These are phyloP conservation scores for Vigna mungo DNA, from an alignment of 306 rosid species.

Conservation along the genomic window DNA sequence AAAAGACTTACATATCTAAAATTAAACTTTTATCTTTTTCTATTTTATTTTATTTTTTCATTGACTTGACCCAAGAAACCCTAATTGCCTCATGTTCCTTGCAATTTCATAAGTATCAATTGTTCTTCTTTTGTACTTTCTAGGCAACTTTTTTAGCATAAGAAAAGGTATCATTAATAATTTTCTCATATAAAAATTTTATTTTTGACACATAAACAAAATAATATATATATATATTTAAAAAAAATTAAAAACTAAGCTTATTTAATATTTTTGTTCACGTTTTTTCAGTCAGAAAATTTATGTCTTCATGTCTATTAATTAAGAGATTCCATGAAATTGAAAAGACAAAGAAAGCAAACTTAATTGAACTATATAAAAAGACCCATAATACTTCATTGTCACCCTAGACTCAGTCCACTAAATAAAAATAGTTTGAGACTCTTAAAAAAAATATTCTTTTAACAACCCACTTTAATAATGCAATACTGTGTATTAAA, in stretches of 20 bases:
- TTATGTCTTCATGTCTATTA: too few species aligned
- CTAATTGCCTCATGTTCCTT: neutral
- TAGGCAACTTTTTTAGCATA: neutral
- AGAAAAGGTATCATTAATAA: neutral
- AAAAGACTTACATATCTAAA: constrained; percentile 16
- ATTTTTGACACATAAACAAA: too few species aligned
- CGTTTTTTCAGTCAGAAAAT: too few species aligned
- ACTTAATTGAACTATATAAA: neutral
- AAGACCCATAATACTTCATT: constrained; percentile 22
- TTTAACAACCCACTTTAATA: too few species aligned
- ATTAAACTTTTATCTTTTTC: neutral
- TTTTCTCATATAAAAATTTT: too few species aligned
- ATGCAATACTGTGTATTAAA: too few species aligned
- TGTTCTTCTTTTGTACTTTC: neutral
- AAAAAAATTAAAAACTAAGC: too few species aligned
- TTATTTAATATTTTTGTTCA: too few species aligned
- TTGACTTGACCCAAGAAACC: constrained; percentile 23
- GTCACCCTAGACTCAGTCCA: constrained; percentile 38
- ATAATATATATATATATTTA: too few species aligned
- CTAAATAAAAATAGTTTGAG: neutral
- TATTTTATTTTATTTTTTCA: neutral
- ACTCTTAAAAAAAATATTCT: too few species aligned
- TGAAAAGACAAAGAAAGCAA: constrained; percentile 25
- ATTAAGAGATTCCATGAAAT: constrained; percentile 7
- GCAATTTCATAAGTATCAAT: neutral